Percentiles rank a stretch among this genome's conserved stretches.
Evolutionary conservation across 768 basidiomycete genomes (phyloP).

Genomic region (Coprinellus micaceus): DNA sequence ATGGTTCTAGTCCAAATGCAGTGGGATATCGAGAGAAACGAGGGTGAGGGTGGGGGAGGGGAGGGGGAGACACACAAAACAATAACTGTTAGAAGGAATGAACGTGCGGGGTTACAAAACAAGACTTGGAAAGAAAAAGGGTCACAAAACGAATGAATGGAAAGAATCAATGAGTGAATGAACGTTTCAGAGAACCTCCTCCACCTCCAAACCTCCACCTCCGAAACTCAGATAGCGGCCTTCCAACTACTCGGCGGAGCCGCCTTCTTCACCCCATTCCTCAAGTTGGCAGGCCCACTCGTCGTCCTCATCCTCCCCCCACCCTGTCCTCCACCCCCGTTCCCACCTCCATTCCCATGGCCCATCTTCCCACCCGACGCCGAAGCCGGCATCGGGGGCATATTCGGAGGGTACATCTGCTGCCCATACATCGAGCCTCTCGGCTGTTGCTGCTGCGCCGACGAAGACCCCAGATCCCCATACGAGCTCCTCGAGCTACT

Average conservation of each 20-base stretch:
- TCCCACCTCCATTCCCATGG: constrained; percentile 17
- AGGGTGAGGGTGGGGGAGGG: neutral
- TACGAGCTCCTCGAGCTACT: constrained; percentile 63
- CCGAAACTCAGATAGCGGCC: constrained; percentile 24
- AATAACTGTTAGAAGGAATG: neutral
- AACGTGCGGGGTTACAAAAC: neutral
- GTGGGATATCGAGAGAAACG: neutral
- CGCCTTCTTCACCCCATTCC: constrained; percentile 26
- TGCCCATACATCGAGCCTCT: constrained; percentile 17
- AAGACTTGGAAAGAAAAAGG: neutral
- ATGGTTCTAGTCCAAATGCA: constrained; percentile 3
- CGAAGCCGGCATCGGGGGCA: constrained; percentile 34
- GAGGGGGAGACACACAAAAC: neutral
- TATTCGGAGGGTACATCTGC: constrained; percentile 41
- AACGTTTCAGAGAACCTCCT: no score
- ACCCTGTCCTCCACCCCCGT: constrained; percentile 16
- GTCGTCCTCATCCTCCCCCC: constrained; percentile 33
- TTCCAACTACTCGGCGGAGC: constrained; percentile 67
- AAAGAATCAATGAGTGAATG: neutral
- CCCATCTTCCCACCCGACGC: constrained; percentile 5
- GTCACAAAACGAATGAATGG: neutral
- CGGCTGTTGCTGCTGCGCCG: constrained; percentile 4
- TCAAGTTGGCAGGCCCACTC: constrained; percentile 42
- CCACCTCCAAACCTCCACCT: neutral
- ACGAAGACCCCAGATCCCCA: constrained; percentile 56